A percentile compares a stretch with the other conserved stretches of the same genome.
phyloP scores from a whole-genome alignment of 306 rosid species.

The Hylodesmum podocarpum region DNA sequence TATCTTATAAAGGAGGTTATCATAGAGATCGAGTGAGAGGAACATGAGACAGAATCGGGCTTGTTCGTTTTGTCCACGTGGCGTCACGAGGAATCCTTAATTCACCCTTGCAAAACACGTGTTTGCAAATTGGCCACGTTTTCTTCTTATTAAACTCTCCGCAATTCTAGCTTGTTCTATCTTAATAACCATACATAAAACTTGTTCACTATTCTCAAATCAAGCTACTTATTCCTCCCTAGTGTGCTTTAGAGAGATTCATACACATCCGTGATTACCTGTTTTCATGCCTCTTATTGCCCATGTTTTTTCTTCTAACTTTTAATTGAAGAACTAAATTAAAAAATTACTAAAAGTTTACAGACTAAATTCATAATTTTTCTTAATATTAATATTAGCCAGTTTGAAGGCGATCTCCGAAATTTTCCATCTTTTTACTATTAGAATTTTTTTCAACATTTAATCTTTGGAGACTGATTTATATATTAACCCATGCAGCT shows the following conservation, averaged over 20 bases:
- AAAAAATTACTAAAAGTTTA: too few relatives aligned
- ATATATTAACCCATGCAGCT: too few relatives aligned
- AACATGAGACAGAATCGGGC: slow-evolving; percentile 30
- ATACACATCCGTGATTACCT: slow-evolving; percentile 13
- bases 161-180: slow-evolving; percentile 19
- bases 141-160: slow-evolving; percentile 18
- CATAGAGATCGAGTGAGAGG: not conserved
- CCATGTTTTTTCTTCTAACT: not conserved
- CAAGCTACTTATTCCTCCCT: not conserved
- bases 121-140: not conserved
- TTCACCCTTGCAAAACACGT: slow-evolving; percentile 20
- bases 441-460: too few relatives aligned
- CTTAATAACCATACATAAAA: not conserved
- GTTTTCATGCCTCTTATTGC: not conserved
- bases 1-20: not conserved
- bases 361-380: too few relatives aligned
- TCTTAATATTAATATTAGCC: too few relatives aligned
- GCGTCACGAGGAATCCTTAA: not conserved
- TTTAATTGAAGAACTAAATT: too few relatives aligned
- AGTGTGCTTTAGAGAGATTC: not conserved
- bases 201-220: slow-evolving; percentile 8
- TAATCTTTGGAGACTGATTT: too few relatives aligned
- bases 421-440: too few relatives aligned
- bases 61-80: slow-evolving; percentile 11
- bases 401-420: too few relatives aligned